phyloP scores from a whole-genome alignment of 495 filamentous ascomycete genomes.

The Astrocystis sublimbata region DNA sequence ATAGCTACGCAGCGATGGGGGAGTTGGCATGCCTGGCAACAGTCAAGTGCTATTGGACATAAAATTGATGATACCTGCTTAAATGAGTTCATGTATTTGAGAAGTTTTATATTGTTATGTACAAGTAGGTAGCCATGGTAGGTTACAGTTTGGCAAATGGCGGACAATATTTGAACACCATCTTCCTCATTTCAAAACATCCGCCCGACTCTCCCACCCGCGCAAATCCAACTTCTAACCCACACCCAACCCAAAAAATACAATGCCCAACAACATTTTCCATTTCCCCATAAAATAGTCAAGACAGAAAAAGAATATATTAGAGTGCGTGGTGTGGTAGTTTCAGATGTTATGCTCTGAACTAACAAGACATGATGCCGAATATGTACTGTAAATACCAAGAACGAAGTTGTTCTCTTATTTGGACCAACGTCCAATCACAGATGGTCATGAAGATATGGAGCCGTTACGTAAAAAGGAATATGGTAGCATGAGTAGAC shows the following conservation, averaged over 20 bases:
- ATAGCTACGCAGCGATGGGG: no score
- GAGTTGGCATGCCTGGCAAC: no score
- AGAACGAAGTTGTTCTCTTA: neutral
- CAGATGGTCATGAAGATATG: neutral
- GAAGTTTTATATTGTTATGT: conserved; percentile 8
- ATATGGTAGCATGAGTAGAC: conserved; percentile 1
- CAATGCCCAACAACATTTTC: neutral
- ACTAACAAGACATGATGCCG: neutral
- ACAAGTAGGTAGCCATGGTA: conserved; percentile 4
- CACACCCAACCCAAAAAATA: neutral
- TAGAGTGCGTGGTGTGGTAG: neutral
- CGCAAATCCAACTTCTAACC: conserved; percentile 3
- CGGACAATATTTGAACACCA: neutral
- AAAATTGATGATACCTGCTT: no score
- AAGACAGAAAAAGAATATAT: conserved; percentile 1
- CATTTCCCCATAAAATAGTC: neutral
- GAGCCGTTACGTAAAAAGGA: neutral
- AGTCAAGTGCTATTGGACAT: no score
- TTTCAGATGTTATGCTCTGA: neutral
- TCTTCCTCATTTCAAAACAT: neutral
- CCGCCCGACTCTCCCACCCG: neutral
- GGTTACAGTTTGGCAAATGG: neutral
- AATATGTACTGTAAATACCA: neutral
- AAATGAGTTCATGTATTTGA: neutral
- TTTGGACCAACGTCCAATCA: neutral